Base-by-base conservation (phyloP, 805 yeast genomes). In the Pichia rugopelliculosa region DNA sequence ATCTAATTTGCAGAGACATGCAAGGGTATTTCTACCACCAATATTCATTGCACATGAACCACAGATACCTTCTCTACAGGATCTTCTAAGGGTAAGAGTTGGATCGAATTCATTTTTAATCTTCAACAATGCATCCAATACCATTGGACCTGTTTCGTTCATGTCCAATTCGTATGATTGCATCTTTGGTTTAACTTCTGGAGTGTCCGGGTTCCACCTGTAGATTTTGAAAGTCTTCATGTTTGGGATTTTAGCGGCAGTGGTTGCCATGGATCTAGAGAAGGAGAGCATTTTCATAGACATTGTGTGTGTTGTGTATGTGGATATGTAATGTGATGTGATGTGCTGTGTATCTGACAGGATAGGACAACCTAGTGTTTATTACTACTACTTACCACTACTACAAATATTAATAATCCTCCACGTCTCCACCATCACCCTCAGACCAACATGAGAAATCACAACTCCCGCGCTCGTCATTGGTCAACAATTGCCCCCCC, bases 41-140 rank as follows among this genome's bases (percentile, higher is more conserved):
- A 93, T 93, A 76, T 93, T 93, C 99, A 93, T 93, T 58, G 99
- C 99, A 75, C 99, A 93, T 7, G 98, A 91, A 48, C 99, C 99
- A 75, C 99, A 93, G 57, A 93, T 93, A 61, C 99, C 99, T 74
- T 93, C 99, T 75, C 99, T 88, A 74, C 99, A 93, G 39, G 97
- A 89, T 72, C 99, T 84, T 75, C 99, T 84, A 72, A 93, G 87
- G 6, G 99, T 93, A 65, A 93, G 79, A 27, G 97, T 87, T 41
- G 97, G 70, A 68, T 93, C 99, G 70, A 88, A 95, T 72, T 93
- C 99, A 69, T 91, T 89, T 71, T 93, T 93, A 70, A 93, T 89
- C 72, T 90, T 90, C 56, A 93, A 69, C 51, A 93, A 70, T 24
- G 98, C 99, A 69, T 93, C 99, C 62, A 93, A 75, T 45, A 93